Evolutionary conservation across 495 filamentous ascomycete species (phyloP).

Genomic region (Geopyxis carbonaria): DNA sequence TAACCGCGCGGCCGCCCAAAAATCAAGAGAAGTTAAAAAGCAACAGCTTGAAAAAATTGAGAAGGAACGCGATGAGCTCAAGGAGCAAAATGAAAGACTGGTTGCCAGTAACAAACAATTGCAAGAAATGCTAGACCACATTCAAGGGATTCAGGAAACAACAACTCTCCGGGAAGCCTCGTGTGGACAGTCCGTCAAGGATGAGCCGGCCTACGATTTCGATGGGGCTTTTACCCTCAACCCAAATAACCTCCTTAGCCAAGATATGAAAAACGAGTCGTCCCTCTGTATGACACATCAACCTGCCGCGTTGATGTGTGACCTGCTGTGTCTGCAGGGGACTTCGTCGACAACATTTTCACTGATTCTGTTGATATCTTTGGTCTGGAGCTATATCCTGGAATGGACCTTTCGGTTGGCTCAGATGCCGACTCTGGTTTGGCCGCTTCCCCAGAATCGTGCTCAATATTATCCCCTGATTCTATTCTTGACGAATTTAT

Average conservation of each 20-base stretch:
- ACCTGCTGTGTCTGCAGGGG: slow-evolving; percentile 84
- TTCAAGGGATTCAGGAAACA: background rate
- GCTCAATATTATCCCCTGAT: background rate
- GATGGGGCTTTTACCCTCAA: slow-evolving; percentile 26
- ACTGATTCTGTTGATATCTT: background rate
- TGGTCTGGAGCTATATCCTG: background rate
- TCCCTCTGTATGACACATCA: slow-evolving; percentile 87
- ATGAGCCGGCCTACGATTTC: too few relatives aligned
- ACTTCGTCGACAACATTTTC: slow-evolving; percentile 4
- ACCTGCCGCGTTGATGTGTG: slow-evolving; percentile 99
- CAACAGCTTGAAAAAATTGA: slow-evolving; percentile 84
- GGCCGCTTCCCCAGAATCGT: background rate
- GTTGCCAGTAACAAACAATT: slow-evolving; percentile 11
- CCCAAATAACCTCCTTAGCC: slow-evolving; percentile 36
- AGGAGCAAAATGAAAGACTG: slow-evolving; percentile 47
- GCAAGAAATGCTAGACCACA: background rate
- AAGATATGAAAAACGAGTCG: slow-evolving; percentile 18
- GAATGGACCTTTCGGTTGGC: too few relatives aligned
- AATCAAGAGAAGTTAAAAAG: slow-evolving; percentile 86
- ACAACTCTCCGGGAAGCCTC: background rate
- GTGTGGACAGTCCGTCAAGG: too few relatives aligned
- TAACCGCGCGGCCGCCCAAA: slow-evolving; percentile 89
- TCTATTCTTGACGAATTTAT: slow-evolving; percentile 2
- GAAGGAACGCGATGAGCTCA: slow-evolving; percentile 48
- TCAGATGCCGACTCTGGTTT: background rate